These are phyloP conservation scores for Termitomyces sp. DNA, from an alignment of 768 basidiomycete genomes.

Conservation along the genomic window DNA sequence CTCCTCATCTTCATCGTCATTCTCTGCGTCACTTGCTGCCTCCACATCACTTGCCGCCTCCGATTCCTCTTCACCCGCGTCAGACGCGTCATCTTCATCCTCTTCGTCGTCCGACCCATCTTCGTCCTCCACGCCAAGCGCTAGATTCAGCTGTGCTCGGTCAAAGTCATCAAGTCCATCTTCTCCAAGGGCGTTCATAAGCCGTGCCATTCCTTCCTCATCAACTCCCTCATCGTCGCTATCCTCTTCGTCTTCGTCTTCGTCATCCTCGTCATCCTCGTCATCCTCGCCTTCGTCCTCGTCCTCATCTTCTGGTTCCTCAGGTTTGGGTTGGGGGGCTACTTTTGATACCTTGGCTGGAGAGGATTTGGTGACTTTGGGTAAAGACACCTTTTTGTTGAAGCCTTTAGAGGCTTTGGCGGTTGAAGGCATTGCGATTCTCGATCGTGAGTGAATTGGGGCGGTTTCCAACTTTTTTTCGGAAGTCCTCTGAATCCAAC, in stretches of 20 bases:
- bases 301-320: slow-evolving; percentile 12
- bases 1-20: slow-evolving; percentile 45
- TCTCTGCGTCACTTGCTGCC: slow-evolving; percentile 32
- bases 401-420: slow-evolving; percentile 9
- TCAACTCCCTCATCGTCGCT: slow-evolving; percentile 49
- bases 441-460: slow-evolving; percentile 2
- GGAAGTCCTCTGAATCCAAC: slow-evolving; percentile 11
- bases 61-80: slow-evolving; percentile 33
- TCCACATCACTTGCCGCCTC: slow-evolving; percentile 37
- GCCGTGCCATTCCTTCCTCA: slow-evolving; percentile 54
- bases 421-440: slow-evolving; percentile 12
- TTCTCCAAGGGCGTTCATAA: slow-evolving; percentile 59
- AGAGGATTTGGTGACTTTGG: slow-evolving; percentile 3
- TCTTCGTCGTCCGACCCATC: slow-evolving; percentile 17
- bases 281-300: slow-evolving; percentile 14
- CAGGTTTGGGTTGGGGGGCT: slow-evolving; percentile 3
- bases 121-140: slow-evolving; percentile 31
- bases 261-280: not conserved
- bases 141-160: slow-evolving; percentile 47
- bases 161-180: slow-evolving; percentile 69
- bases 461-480: slow-evolving; percentile 16
- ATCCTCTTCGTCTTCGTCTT: slow-evolving; percentile 16
- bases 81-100: slow-evolving; percentile 25
- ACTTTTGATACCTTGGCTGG: slow-evolving; percentile 6
- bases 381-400: not conserved